Evolutionary conservation across 805 yeast species (phyloP).

Genomic region (Pichia exigua): DNA sequence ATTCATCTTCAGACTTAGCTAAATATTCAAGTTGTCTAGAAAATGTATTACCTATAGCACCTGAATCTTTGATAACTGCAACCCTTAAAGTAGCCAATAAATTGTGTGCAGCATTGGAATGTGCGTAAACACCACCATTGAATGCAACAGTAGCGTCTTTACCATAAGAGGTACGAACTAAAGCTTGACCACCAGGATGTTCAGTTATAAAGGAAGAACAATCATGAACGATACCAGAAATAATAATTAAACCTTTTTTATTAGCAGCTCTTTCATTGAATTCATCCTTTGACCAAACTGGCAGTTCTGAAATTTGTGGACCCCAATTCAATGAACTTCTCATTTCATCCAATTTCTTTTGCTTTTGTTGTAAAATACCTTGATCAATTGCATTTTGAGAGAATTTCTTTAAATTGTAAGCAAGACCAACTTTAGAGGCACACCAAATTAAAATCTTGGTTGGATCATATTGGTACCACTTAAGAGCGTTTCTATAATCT

Average conservation of each 20-base stretch:
- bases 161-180: slow-evolving; percentile 63
- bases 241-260: slow-evolving; percentile 53
- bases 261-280: slow-evolving; percentile 45
- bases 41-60: slow-evolving; percentile 49
- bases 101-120: slow-evolving; percentile 81
- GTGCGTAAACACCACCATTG: slow-evolving; percentile 81
- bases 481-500: slow-evolving; percentile 80
- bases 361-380: slow-evolving; percentile 75
- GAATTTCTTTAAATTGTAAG: slow-evolving; percentile 67
- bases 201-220: slow-evolving; percentile 59
- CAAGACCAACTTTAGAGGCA: slow-evolving; percentile 57
- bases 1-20: slow-evolving; percentile 15
- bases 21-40: slow-evolving; percentile 34
- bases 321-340: slow-evolving; percentile 70
- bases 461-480: slow-evolving; percentile 86
- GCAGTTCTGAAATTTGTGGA: slow-evolving; percentile 53
- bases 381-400: slow-evolving; percentile 77
- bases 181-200: slow-evolving; percentile 81
- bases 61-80: slow-evolving; percentile 65
- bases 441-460: slow-evolving; percentile 57
- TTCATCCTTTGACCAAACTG: slow-evolving; percentile 65
- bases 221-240: slow-evolving; percentile 75
- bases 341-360: slow-evolving; percentile 64
- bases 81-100: slow-evolving; percentile 76
- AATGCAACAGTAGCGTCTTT: slow-evolving; percentile 80